Base-by-base conservation (phyloP, 495 filamentous ascomycete species). In the Penicillium malachiteum region DNA sequence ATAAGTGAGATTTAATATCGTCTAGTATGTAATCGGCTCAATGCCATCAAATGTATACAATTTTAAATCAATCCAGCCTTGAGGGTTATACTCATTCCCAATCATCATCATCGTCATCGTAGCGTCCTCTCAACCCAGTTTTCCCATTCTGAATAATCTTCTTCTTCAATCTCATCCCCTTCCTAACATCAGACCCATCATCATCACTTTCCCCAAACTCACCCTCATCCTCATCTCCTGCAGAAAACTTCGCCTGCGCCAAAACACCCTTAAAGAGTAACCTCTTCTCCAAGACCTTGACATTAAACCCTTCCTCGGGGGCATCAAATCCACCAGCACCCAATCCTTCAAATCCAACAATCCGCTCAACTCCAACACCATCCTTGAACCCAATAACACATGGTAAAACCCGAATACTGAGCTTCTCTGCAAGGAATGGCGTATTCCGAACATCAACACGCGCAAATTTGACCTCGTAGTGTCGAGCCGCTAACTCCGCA, bases 301-400 rank as follows among this genome's bases (percentile, higher is more conserved):
- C 86, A 18, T 73, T 82, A 61, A 91, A 89, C 37, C 65, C 50
- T 12, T n/a, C 75, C 65, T 89, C 85, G 18, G 64, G 68, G 5
- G 76, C 82, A 60, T 83, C 70, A 11, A 84, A 79, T 10, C 74
- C 76, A 1, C 77, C 75, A 42, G 77, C 71, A 34, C 82, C 84
- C 26, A 91, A 60, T 7, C 87, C 87, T 41, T 90, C 89, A 71
- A 92, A 92, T 0, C 89, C 89, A 50, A 90, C 73, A 7, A 92
- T 80, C 34, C 88, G 68, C 60, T 89, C 88, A 39, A 84, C 81
- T 2, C 77, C 75, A 37, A 87, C 69, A 5, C 88, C 89, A 68
- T 88, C 83, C 47, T 85, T 72, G 58, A 91, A 91, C 18, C 81
- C 83, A 58, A 92, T 81, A 49, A 92, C 85, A 60, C 88, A 92